Base-by-base conservation (phyloP, 768 basidiomycete species). In the Lentinula guzmanii region DNA sequence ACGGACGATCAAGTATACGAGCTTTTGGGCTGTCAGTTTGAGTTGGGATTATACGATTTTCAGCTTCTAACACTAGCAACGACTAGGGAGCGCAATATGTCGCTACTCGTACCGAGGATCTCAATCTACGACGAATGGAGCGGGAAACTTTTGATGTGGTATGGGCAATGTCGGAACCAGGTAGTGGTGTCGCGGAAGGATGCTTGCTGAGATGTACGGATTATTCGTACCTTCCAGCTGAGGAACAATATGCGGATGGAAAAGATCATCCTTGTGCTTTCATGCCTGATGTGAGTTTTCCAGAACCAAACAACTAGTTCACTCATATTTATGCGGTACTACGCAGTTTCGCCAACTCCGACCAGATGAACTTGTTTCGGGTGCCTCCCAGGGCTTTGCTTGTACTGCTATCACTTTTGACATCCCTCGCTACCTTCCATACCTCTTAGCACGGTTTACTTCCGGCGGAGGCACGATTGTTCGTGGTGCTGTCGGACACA, bases 71-170 rank as follows among this genome's bases (percentile, higher is more conserved):
- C 34, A 48, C 59, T 42, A 6, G 58, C 31, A 1, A 52, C 61
- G n/a, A 55, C 35, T 53, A 93, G 91, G 91, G 91, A 39, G 92
- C 89, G 8, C 89, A 93, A 64, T 88, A 91, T 77, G 84, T 92
- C 51, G 85, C 82, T 51, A 79, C 79, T 15, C 80, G 81, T 2
- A 76, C 74, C 9, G 75, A 78, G 11, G 83, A 87, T 61, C 72
- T 70, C 2, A 74, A 75, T n/a, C 81, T 86, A 65, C 82, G 82
- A 66, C 75, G 90, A 88, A 56, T 63, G 76, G 89, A 92, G 68
- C 74, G 80, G 59, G 86, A 85, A 62, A 93, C 90, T 1, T 91
- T 94, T 70, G 71, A 86, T n/a, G 75, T 73, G 3, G 83, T 93
- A 82, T 91, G 88, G 88, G 75, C 81, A 61, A 75, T 92, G 64